phyloP scores from a whole-genome alignment of 768 basidiomycete genomes.

The Exsudoporus frostii region DNA sequence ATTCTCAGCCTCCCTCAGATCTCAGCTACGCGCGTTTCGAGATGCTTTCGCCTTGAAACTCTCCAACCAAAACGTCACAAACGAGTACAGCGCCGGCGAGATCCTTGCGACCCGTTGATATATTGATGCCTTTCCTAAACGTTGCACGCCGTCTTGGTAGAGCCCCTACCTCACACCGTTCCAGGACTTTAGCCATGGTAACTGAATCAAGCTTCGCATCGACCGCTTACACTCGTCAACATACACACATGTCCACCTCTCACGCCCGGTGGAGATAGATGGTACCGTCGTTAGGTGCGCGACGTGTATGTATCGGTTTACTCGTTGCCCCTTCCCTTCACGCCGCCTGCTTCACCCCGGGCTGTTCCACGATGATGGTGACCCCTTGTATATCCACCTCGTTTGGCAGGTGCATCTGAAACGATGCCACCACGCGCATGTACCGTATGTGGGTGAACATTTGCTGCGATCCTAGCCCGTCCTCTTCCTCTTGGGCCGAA shows the following conservation, averaged over 20 bases:
- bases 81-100: background rate
- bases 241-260: background rate
- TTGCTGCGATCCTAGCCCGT: slow-evolving; percentile 26
- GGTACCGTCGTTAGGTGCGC: background rate
- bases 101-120: background rate
- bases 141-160: too few relatives aligned
- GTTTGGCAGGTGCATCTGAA: background rate
- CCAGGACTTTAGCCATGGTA: background rate
- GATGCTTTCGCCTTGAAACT: too few relatives aligned
- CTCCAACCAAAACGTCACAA: background rate
- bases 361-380: slow-evolving; percentile 10
- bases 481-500: slow-evolving; percentile 33
- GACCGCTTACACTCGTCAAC: background rate
- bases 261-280: too few relatives aligned
- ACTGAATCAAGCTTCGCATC: background rate
- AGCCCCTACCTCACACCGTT: background rate
- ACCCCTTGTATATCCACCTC: slow-evolving; percentile 10
- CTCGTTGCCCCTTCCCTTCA: slow-evolving; percentile 12
- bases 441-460: slow-evolving; percentile 14
- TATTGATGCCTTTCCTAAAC: background rate
- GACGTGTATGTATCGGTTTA: background rate
- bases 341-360: slow-evolving; percentile 10
- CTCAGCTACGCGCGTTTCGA: too few relatives aligned
- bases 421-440: slow-evolving; percentile 6
- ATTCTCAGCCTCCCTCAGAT: too few relatives aligned